A percentile compares a stretch with the other conserved stretches of the same genome.
Evolutionary conservation across 768 basidiomycete genomes (phyloP).

Genomic region (Pleurotus ostreatus): DNA sequence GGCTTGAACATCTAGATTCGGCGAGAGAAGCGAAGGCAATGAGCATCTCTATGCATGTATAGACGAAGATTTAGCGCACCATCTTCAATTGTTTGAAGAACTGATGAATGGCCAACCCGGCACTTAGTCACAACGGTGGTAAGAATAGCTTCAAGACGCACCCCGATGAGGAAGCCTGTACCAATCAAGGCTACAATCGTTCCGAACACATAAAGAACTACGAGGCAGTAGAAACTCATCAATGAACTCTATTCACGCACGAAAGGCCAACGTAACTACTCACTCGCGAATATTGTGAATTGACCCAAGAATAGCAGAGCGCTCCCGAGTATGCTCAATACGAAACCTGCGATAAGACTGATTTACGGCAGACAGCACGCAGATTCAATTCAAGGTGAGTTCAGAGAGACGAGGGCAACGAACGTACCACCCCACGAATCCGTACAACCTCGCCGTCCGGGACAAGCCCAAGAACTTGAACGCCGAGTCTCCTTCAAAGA

Average conservation of each 20-base stretch:
- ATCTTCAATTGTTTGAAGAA: slow-evolving; percentile 80
- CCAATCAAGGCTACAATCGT: slow-evolving; percentile 80
- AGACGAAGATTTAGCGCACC: slow-evolving; percentile 33
- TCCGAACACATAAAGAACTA: slow-evolving; percentile 81
- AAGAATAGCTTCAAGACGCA: slow-evolving; percentile 32
- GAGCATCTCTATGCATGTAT: not conserved
- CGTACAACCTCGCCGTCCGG: slow-evolving; percentile 78
- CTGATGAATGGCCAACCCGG: slow-evolving; percentile 27
- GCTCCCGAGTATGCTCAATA: slow-evolving; percentile 75
- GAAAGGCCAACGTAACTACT: slow-evolving; percentile 23
- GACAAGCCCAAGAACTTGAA: slow-evolving; percentile 79
- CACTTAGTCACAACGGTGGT: too few relatives aligned
- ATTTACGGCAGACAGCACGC: not conserved
- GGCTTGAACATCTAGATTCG: slow-evolving; percentile 86
- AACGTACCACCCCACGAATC: slow-evolving; percentile 78
- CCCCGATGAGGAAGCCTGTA: slow-evolving; percentile 89
- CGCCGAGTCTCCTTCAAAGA: slow-evolving; percentile 88
- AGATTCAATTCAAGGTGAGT: not conserved
- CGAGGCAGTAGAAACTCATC: not conserved
- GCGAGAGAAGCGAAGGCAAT: not conserved
- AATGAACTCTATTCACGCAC: not conserved
- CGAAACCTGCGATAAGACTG: slow-evolving; percentile 73
- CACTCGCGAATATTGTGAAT: slow-evolving; percentile 70
- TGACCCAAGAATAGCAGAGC: slow-evolving; percentile 73
- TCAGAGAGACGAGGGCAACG: not conserved